phyloP scores from a whole-genome alignment of 1,284 basidiomycete genomes.

The Vanrija sp. region DNA sequence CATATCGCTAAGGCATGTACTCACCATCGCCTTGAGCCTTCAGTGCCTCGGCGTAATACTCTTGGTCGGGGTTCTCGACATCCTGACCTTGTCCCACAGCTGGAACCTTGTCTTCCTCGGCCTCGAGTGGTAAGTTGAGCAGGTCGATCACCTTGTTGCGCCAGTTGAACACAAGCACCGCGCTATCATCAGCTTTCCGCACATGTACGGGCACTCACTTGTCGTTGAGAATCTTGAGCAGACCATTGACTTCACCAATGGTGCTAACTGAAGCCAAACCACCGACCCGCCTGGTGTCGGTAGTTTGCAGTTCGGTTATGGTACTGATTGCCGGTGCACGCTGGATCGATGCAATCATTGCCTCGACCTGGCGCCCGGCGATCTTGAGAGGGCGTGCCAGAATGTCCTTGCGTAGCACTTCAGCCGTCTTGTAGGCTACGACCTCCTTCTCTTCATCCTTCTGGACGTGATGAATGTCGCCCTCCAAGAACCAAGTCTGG shows the following conservation, averaged over 20 bases:
- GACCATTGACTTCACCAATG: constrained; percentile 25
- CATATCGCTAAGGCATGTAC: neutral
- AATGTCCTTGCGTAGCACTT: constrained; percentile 36
- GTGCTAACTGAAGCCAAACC: constrained; percentile 25
- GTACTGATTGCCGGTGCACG: constrained; percentile 8
- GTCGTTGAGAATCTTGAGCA: constrained; percentile 42
- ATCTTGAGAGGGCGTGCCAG: constrained; percentile 28
- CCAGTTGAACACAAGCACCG: constrained; percentile 39
- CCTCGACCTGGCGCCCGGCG: constrained; percentile 23
- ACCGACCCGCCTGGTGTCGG: constrained; percentile 14
- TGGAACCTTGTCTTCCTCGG: constrained; percentile 16
- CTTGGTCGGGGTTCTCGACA: constrained; percentile 39
- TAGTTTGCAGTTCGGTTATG: constrained; percentile 27
- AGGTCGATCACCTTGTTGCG: constrained; percentile 36
- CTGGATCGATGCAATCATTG: constrained; percentile 10
- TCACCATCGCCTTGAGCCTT: constrained; percentile 43
- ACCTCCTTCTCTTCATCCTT: constrained; percentile 29
- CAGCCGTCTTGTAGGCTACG: constrained; percentile 22
- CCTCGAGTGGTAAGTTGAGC: constrained; percentile 33
- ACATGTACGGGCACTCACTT: constrained; percentile 25
- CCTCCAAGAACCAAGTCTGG: constrained; percentile 39
- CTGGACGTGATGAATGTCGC: constrained; percentile 36
- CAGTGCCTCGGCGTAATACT: constrained; percentile 43
- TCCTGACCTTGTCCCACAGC: constrained; percentile 22
- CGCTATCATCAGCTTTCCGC: constrained; percentile 17